Evolutionary conservation across 352 stramenopile genomes (phyloP), one percentile per base, ranked within the genome.

Genomic region (Peronospora destructor): DNA sequence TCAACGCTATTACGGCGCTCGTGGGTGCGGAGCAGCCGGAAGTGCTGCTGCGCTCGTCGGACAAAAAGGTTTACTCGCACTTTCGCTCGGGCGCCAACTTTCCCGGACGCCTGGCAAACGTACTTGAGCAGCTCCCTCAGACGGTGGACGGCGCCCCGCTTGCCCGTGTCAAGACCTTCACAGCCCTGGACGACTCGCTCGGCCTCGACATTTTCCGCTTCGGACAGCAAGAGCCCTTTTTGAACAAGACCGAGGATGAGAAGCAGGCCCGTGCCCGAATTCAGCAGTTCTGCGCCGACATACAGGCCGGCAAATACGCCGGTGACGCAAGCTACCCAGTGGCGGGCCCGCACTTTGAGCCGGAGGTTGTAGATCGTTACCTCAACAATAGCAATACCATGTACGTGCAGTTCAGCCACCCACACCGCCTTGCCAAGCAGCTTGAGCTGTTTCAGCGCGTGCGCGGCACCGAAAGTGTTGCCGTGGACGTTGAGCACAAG

Each of bases 121-220:
- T 91, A 48, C 57, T 87, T 19, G 64, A 71, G 16, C 76, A 90
- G 57, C 56, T 91, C 26, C 76, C 82, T 29, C 77, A 76, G 52
- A 69, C 62, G 23, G 70, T 87, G 16, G 68, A 87, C 53, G 68
- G 66, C 54, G 73, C 61, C 3, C 70, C 81, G 40, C 68, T 92
- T 9, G 73, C 80, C 13, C 77, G 85, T 54, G 85, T 95, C 63
- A 94, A 95, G 75, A 88, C 94, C 59, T 95, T 95, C 66, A 91
- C 83, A 42, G 81, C 85, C 11, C 45, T 87, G 6, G 85, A 95
- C 49, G 78, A 91, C 43, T 89, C 74, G 19, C 61, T 95, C 4
- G 82, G 77, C 5, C 65, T 95, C 34, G 81, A 94, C 50, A 84
- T 95, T 30, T 95, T 95, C 62, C 78, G 75, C 56, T 92, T 87